A percentile compares a stretch with the other conserved stretches of the same genome.
Evolutionary conservation across 139 green algal species (phyloP).

Genomic region (Chlorella sp.): DNA sequence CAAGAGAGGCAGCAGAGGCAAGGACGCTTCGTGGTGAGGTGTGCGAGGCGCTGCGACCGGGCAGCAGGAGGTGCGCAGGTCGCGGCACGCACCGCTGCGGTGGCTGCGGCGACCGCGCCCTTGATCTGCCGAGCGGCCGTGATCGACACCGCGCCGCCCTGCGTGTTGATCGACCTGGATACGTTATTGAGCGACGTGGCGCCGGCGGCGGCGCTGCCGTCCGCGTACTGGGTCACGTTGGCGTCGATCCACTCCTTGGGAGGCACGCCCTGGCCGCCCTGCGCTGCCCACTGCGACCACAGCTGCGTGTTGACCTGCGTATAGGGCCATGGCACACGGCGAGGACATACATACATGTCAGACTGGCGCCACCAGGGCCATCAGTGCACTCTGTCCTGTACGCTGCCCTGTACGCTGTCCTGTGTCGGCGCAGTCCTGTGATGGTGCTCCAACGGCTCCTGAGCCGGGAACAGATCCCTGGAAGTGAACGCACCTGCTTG

Average conservation of each 20-base stretch:
- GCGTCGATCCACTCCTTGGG: background rate
- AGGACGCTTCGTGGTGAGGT: no score
- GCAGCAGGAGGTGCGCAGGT: no score
- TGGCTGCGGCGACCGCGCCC: no score
- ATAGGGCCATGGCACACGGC: background rate
- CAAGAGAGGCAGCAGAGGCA: no score
- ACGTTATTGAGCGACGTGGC: no score
- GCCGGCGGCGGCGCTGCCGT: background rate
- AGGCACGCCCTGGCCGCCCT: background rate
- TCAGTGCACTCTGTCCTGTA: background rate
- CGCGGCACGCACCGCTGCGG: no score
- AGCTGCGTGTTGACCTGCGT: background rate
- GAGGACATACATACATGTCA: no score
- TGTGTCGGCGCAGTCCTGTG: background rate
- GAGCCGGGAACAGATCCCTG: background rate
- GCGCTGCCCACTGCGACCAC: background rate
- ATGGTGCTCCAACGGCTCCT: background rate
- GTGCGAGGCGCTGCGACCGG: no score
- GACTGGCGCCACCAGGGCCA: background rate
- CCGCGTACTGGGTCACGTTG: background rate
- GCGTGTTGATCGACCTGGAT: no score
- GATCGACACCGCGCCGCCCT: no score
- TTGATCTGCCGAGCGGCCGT: no score
- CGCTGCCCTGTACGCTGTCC: background rate
- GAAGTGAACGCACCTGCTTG: background rate